phyloP scores from a whole-genome alignment of 805 yeast genomes.

The Brettanomyces custersianus region DNA sequence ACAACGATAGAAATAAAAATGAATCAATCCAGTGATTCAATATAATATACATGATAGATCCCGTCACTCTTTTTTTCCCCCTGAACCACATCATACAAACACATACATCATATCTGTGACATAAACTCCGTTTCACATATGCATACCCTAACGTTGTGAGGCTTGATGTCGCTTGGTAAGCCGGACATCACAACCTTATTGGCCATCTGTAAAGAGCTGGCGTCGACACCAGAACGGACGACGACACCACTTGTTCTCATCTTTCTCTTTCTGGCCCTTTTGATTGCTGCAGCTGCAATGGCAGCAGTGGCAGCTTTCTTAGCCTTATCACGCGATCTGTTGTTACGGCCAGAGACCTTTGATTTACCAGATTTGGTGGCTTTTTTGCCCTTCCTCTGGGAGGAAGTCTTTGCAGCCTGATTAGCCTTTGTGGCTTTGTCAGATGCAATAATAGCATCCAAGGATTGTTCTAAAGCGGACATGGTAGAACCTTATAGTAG shows the following conservation, averaged over 20 bases:
- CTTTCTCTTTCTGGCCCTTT: constrained; percentile 5
- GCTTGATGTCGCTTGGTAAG: constrained; percentile 73
- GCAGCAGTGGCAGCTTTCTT: constrained; percentile 5
- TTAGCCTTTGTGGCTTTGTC: constrained; percentile 11
- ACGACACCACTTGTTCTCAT: constrained; percentile 13
- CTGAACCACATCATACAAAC: too few relatives aligned
- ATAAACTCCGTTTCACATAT: constrained; percentile 1
- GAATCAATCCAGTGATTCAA: too few relatives aligned
- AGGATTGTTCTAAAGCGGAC: constrained; percentile 86
- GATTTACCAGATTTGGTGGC: constrained; percentile 2
- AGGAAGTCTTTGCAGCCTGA: constrained; percentile 17
- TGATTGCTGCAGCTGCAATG: constrained; percentile 8
- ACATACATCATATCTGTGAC: too few relatives aligned
- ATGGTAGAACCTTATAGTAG: too few relatives aligned
- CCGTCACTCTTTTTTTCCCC: too few relatives aligned
- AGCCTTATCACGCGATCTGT: constrained; percentile 20
- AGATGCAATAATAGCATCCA: constrained; percentile 87
- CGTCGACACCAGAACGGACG: constrained; percentile 8
- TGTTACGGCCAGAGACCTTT: constrained; percentile 17
- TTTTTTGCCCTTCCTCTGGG: not conserved
- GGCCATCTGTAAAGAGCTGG: constrained; percentile 35
- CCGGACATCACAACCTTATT: constrained; percentile 67
- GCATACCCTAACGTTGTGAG: constrained; percentile 30
- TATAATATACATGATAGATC: too few relatives aligned
- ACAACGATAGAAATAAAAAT: too few relatives aligned